Percentiles rank a stretch among this genome's conserved stretches.
These are phyloP conservation scores for Stereum hirsutum DNA, from an alignment of 1,284 basidiomycete species.

Conservation along the genomic window DNA sequence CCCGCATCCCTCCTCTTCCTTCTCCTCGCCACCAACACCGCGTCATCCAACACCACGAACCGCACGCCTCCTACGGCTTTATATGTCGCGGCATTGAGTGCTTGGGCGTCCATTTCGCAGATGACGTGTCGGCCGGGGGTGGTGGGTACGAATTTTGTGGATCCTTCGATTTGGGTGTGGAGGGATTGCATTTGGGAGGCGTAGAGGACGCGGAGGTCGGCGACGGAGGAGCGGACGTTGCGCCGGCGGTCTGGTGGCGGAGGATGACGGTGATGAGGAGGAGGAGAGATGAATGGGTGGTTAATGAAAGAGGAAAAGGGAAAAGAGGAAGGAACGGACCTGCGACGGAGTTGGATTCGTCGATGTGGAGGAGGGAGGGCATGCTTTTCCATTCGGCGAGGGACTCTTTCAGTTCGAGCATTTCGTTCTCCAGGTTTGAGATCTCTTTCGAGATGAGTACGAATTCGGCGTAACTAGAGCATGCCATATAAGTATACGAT, in stretches of 20 bases:
- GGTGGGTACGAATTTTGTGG: constrained; percentile 89
- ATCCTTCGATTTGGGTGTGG: constrained; percentile 91
- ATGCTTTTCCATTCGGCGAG: constrained; percentile 93
- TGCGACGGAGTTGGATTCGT: constrained; percentile 56
- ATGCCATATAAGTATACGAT: constrained; percentile 2
- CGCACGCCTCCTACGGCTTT: constrained; percentile 83
- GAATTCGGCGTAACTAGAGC: constrained; percentile 87
- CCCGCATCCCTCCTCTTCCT: constrained; percentile 37
- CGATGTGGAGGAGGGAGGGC: constrained; percentile 87
- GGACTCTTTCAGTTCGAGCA: constrained; percentile 93
- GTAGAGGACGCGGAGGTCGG: constrained; percentile 90
- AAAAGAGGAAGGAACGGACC: constrained; percentile 25
- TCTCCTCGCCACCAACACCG: constrained; percentile 78
- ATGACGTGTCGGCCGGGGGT: constrained; percentile 88
- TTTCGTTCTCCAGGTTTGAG: constrained; percentile 91
- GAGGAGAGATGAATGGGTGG: background rate
- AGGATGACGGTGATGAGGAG: background rate
- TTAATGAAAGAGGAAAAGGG: background rate
- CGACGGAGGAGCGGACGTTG: constrained; percentile 82
- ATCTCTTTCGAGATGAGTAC: constrained; percentile 97
- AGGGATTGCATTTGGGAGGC: constrained; percentile 89
- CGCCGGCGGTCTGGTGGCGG: constrained; percentile 37
- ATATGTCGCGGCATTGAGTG: constrained; percentile 93
- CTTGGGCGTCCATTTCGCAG: constrained; percentile 77
- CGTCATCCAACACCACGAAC: constrained; percentile 88